Evolutionary conservation across 768 basidiomycete genomes (phyloP).

Genomic region (Tylopilus balloui): DNA sequence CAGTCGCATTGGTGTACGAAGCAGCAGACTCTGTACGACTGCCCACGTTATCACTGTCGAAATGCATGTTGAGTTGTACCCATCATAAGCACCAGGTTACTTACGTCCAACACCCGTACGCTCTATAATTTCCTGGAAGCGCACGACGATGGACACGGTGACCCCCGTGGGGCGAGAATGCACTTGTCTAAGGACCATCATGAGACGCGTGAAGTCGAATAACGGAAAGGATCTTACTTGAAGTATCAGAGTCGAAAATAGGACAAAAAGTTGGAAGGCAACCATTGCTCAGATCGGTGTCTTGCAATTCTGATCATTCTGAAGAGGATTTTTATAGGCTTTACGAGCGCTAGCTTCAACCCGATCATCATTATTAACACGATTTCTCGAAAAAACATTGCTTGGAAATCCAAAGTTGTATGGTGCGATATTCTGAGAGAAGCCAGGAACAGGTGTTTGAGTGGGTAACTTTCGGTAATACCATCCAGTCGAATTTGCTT

Average conservation of each 20-base stretch:
- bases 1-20: slow-evolving; percentile 39
- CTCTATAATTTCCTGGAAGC: slow-evolving; percentile 54
- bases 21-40: slow-evolving; percentile 54
- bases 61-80: slow-evolving; percentile 7
- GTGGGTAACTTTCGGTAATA: not conserved
- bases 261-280: not conserved
- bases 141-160: slow-evolving; percentile 12
- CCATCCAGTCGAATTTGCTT: not conserved
- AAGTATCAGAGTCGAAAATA: slow-evolving; percentile 1
- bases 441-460: not conserved
- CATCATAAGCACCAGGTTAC: slow-evolving; percentile 15
- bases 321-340: slow-evolving; percentile 12
- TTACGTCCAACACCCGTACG: slow-evolving; percentile 60
- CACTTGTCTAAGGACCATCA: slow-evolving; percentile 4
- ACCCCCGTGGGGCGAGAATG: slow-evolving; percentile 1
- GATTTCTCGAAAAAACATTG: not conserved
- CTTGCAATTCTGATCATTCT: not conserved
- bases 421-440: not conserved
- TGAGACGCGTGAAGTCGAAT: not conserved
- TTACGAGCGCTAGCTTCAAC: slow-evolving; percentile 6
- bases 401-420: not conserved
- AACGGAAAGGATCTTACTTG: slow-evolving; percentile 4
- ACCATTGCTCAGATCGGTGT: slow-evolving; percentile 5
- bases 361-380: not conserved
- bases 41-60: slow-evolving; percentile 49